A percentile compares a stretch with the other conserved stretches of the same genome.
Conservation (phyloP, 495 filamentous ascomycete genomes). For the Aspergillus nanangensis region DNA sequence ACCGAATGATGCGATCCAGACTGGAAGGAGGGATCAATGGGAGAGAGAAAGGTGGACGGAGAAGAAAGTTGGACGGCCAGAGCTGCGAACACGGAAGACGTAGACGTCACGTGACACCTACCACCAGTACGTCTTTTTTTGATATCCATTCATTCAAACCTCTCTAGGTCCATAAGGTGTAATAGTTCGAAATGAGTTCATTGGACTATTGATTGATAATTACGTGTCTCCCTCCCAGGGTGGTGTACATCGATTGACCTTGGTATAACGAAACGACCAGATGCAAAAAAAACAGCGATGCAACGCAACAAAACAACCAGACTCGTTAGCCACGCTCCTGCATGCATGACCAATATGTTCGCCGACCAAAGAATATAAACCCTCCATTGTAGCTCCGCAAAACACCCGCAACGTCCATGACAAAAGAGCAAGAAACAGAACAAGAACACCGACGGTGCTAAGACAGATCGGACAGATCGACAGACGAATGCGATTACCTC, state of each 20-base stretch:
- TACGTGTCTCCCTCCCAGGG: too few relatives aligned
- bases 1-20: not conserved
- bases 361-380: slow-evolving; percentile 12
- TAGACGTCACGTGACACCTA: too few relatives aligned
- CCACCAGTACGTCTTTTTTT: too few relatives aligned
- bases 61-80: too few relatives aligned
- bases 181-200: too few relatives aligned
- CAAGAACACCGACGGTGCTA: slow-evolving; percentile 24
- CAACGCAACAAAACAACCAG: slow-evolving; percentile 12
- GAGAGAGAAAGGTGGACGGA: not conserved
- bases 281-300: too few relatives aligned
- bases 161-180: too few relatives aligned
- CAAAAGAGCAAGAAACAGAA: slow-evolving; percentile 16
- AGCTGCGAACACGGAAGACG: too few relatives aligned
- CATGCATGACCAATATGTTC: slow-evolving; percentile 28
- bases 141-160: too few relatives aligned
- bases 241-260: too few relatives aligned
- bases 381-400: slow-evolving; percentile 18
- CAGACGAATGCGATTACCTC: slow-evolving; percentile 21
- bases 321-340: slow-evolving; percentile 22
- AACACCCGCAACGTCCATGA: slow-evolving; percentile 22
- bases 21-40: not conserved
- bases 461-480: slow-evolving; percentile 22
- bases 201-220: too few relatives aligned
- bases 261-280: too few relatives aligned